Conservation (phyloP, 805 yeast genomes). For the Candida pini region DNA sequence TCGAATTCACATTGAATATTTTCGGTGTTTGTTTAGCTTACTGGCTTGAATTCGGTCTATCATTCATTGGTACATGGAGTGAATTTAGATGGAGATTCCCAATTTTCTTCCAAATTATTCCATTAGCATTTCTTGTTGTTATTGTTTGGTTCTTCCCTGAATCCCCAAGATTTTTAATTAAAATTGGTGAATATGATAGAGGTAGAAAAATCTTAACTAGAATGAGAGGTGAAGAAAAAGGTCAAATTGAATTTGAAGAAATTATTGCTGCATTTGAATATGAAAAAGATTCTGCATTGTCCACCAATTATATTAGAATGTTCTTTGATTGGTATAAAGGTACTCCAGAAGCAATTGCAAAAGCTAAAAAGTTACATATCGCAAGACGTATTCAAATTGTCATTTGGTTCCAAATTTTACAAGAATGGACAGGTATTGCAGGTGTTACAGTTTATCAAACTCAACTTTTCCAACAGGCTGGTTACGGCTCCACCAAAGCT, state of each 20-base stretch:
- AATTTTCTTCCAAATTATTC: slow-evolving; percentile 27
- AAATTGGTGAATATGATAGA: slow-evolving; percentile 35
- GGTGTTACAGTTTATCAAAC: slow-evolving; percentile 33
- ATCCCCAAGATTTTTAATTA: slow-evolving; percentile 38
- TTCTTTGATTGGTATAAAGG: slow-evolving; percentile 18
- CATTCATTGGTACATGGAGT: slow-evolving; percentile 22
- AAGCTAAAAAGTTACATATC: slow-evolving; percentile 20
- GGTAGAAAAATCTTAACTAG: slow-evolving; percentile 36
- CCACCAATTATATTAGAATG: slow-evolving; percentile 22
- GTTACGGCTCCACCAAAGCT: slow-evolving; percentile 26
- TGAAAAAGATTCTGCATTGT: slow-evolving; percentile 23
- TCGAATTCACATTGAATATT: slow-evolving; percentile 28
- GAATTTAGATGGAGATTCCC: slow-evolving; percentile 30
- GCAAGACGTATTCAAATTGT: slow-evolving; percentile 24
- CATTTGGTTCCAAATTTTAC: slow-evolving; percentile 31
- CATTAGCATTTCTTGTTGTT: slow-evolving; percentile 11
- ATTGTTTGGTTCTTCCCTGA: slow-evolving; percentile 31
- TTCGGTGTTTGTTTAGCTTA: slow-evolving; percentile 30
- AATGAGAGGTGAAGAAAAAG: slow-evolving; percentile 33
- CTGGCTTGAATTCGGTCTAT: slow-evolving; percentile 34
- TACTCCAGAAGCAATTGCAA: slow-evolving; percentile 16
- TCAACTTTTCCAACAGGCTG: slow-evolving; percentile 32
- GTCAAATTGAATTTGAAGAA: slow-evolving; percentile 14
- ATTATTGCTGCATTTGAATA: slow-evolving; percentile 21
- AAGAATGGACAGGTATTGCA: slow-evolving; percentile 42